Evolutionary conservation across 805 yeast genomes (phyloP), one percentile per base, ranked within the genome.

Genomic region (Saccharomycopsis olivae): DNA sequence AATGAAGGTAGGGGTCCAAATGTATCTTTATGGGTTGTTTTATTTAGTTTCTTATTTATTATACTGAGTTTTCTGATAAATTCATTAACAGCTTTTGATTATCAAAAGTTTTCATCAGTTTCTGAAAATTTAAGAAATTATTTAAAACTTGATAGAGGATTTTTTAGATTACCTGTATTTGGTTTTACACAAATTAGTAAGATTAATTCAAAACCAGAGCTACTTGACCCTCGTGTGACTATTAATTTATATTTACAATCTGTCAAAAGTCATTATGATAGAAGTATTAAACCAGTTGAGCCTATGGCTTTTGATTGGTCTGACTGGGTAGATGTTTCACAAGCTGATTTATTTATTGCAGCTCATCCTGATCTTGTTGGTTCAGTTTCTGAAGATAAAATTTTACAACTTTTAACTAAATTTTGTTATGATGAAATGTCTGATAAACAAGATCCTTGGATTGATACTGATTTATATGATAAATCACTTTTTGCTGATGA

Each of bases 281-380:
- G 25, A 10, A 29, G 32, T 17, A 29, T 35, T 14, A 32, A 39
- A 24, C 14, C 23, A 19, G 19, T 15, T 11, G 33, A 15, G 4
- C 21, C 30, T 10, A 35, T 28, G 21, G 35, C 44, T 9, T 50
- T 51, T 44, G 55, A 60, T 49, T 60, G 62, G 66, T 56, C 54
- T 34, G 61, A 54, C 35, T 56, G 60, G 60, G 49, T 49, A 13
- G 59, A 56, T 36, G 34, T 51, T 2, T 41, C 51, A 3, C 51
- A 52, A 3, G 56, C 57, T 3, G 48, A 49, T 19, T 50, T 58
- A 14, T 54, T 53, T 37, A 47, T 49, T 19, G 29, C 49, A 5
- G 47, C 62, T 1, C 63, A 61, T 38, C 45, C 49, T n/a, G 28
- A 39, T 1, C 32, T 55, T 19, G 5, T 50, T 43, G 19, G 28